phyloP scores from a whole-genome alignment of 768 basidiomycete genomes.

The Sporobolomyces phaffii region DNA sequence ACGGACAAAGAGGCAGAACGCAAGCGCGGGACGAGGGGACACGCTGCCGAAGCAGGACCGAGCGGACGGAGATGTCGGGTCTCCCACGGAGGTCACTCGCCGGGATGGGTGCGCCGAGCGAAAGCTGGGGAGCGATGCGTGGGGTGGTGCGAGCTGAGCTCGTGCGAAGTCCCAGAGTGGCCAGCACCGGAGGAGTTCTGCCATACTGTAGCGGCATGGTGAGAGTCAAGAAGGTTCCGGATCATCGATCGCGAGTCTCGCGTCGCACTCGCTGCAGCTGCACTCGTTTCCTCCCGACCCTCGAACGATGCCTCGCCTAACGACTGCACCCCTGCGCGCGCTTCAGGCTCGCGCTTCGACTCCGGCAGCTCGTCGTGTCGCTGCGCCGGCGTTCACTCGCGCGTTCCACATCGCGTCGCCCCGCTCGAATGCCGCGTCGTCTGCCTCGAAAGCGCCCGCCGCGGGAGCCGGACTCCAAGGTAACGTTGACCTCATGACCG shows the following conservation, averaged over 20 bases:
- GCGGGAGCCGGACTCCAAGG: background rate
- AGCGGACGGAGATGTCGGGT: no score
- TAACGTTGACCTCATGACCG: conserved; percentile 52
- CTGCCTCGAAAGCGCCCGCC: conserved; percentile 2
- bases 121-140: no score
- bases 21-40: no score
- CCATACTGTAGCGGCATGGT: no score
- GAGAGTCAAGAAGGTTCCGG: background rate
- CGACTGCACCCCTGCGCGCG: conserved; percentile 5
- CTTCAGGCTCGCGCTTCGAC: background rate
- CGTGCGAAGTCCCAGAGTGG: no score
- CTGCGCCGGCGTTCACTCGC: conserved; percentile 1
- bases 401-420: conserved; percentile 11
- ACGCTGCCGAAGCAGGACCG: no score
- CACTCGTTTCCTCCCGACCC: background rate
- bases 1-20: no score
- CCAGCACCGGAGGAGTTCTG: no score
- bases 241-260: no score
- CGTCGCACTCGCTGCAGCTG: background rate
- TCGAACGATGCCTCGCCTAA: background rate
- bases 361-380: background rate
- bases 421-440: background rate
- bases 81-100: no score
- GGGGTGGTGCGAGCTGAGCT: no score
- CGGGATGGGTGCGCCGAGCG: no score